Evolutionary conservation across 176 grass and related monocot genomes (phyloP).

Genomic region (Tillandsia fasciculata): DNA sequence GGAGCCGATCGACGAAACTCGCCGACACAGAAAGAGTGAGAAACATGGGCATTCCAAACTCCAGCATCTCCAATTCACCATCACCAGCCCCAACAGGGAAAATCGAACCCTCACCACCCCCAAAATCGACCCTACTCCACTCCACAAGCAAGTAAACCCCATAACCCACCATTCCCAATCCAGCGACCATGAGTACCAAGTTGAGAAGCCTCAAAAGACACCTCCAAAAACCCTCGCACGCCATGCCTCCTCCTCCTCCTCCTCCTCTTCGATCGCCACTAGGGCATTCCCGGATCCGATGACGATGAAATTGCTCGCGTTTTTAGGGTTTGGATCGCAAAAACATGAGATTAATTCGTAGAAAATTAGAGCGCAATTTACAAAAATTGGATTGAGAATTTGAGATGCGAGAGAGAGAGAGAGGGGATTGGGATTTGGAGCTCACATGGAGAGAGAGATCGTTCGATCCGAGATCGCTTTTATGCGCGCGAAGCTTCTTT

Average conservation of each 20-base stretch:
- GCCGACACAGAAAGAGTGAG: constrained; percentile 27
- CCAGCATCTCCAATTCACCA: constrained; percentile 14
- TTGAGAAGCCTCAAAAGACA: constrained; percentile 75
- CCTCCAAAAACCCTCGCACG: constrained; percentile 55
- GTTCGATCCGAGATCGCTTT: no score
- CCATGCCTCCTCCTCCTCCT: constrained; percentile 33
- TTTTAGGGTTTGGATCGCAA: background rate
- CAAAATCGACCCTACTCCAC: constrained; percentile 45
- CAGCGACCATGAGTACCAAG: constrained; percentile 43
- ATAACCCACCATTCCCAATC: constrained; percentile 71
- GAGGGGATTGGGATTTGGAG: background rate
- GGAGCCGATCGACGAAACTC: constrained; percentile 33
- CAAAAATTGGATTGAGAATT: background rate
- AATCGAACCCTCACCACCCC: background rate
- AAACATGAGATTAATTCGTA: background rate
- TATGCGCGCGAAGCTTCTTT: no score
- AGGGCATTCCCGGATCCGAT: background rate
- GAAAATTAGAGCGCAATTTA: background rate
- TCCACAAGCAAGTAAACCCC: constrained; percentile 54
- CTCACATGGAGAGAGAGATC: background rate
- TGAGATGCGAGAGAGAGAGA: background rate
- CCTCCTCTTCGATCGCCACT: background rate
- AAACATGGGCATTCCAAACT: constrained; percentile 37
- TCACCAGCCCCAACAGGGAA: background rate
- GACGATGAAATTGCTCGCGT: background rate